These are phyloP conservation scores for Stachybotrys chlorohalonatus DNA, from an alignment of 2,329 filamentous ascomycete genomes.

Conservation along the genomic window DNA sequence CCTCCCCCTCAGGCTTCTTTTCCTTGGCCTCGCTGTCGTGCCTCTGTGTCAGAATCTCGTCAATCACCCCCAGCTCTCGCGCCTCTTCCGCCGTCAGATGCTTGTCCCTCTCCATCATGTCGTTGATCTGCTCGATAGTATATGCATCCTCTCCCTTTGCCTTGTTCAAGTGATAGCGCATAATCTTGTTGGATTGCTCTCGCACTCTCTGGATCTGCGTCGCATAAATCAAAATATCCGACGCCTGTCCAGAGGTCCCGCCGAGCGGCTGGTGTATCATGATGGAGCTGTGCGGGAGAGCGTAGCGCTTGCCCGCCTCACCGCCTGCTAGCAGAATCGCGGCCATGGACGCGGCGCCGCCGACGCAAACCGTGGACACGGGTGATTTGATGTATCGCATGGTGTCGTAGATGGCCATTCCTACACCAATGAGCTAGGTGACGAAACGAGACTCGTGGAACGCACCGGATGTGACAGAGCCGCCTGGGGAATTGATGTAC, in stretches of 20 bases:
- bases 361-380: slow-evolving; percentile 90
- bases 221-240: slow-evolving; percentile 92
- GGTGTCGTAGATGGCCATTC: slow-evolving; percentile 91
- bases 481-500: slow-evolving; percentile 96
- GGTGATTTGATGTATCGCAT: slow-evolving; percentile 95
- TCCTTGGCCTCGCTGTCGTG: slow-evolving; percentile 28
- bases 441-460: background rate
- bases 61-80: slow-evolving; percentile 80
- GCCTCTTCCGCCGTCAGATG: slow-evolving; percentile 88
- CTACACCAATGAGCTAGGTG: slow-evolving; percentile 16
- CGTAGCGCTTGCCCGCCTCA: slow-evolving; percentile 73
- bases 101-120: slow-evolving; percentile 93
- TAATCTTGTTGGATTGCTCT: slow-evolving; percentile 82
- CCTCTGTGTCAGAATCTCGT: slow-evolving; percentile 71
- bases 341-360: slow-evolving; percentile 92
- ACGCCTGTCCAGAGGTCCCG: slow-evolving; percentile 54
- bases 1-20: slow-evolving; percentile 9
- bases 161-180: slow-evolving; percentile 75
- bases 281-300: slow-evolving; percentile 84
- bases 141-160: slow-evolving; percentile 67
- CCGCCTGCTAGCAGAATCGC: slow-evolving; percentile 82
- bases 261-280: slow-evolving; percentile 97
- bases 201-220: slow-evolving; percentile 89
- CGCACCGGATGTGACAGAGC: slow-evolving; percentile 67
- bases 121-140: slow-evolving; percentile 75